These are phyloP conservation scores for Starmerella vaccinii DNA, from an alignment of 805 yeast species.

Conservation along the genomic window DNA sequence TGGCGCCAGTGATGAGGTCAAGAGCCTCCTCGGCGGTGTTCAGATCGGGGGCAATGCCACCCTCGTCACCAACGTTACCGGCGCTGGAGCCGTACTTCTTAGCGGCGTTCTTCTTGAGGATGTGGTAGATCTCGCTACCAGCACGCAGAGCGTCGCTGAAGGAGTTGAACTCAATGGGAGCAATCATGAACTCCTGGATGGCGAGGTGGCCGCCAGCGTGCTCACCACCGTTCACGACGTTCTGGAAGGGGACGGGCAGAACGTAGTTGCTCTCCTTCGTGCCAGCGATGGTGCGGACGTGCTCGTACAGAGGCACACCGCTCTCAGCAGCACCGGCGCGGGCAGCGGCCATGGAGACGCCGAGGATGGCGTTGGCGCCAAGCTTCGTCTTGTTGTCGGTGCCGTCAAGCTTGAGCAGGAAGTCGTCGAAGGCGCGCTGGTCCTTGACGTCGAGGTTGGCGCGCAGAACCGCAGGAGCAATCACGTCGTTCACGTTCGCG, in stretches of 20 bases:
- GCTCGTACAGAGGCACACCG: conserved; percentile 85
- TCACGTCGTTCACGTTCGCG: conserved; percentile 84
- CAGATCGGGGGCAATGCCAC: conserved; percentile 99
- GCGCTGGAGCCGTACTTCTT: conserved; percentile 95
- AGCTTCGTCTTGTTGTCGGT: conserved; percentile 94
- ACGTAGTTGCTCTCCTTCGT: conserved; percentile 69
- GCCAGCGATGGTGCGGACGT: conserved; percentile 71
- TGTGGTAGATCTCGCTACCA: conserved; percentile 97
- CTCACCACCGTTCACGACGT: conserved; percentile 98
- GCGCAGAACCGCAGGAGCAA: conserved; percentile 86
- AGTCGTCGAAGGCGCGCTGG: conserved; percentile 79
- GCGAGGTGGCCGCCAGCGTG: conserved; percentile 99
- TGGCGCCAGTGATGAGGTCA: conserved; percentile 83
- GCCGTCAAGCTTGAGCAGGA: conserved; percentile 82
- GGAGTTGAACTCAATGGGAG: conserved; percentile 79
- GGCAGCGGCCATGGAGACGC: conserved; percentile 95
- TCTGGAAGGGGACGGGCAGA: conserved; percentile 97
- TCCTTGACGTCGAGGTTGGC: conserved; percentile 73
- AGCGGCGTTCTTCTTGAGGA: conserved; percentile 84
- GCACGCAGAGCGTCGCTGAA: conserved; percentile 95
- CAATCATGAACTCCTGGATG: conserved; percentile 99
- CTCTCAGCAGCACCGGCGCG: conserved; percentile 97
- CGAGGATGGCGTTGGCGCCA: conserved; percentile 97
- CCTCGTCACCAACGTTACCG: conserved; percentile 99
- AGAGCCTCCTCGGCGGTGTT: conserved; percentile 93